A percentile compares a stretch with the other conserved stretches of the same genome.
Evolutionary conservation across 306 rosid genomes (phyloP).

Genomic region (Luffa aegyptiaca): DNA sequence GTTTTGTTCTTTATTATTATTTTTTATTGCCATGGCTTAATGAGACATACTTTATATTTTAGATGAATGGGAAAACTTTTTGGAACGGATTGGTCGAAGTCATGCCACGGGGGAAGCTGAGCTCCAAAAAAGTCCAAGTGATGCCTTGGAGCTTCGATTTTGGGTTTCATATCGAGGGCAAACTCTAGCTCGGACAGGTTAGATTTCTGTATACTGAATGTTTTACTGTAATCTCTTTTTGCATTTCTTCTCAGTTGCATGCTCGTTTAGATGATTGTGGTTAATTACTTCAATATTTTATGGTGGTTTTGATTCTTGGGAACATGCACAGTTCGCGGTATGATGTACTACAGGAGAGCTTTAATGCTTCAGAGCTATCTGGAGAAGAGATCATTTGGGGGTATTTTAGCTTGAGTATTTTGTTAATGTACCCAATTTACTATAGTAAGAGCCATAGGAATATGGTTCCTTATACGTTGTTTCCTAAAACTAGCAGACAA

Average conservation of each 20-base stretch:
- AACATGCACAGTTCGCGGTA: constrained; percentile 75
- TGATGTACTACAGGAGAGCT: constrained; percentile 99
- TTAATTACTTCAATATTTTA: not conserved
- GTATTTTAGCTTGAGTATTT: constrained; percentile 30
- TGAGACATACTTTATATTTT: constrained; percentile 12
- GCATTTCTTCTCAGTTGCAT: not conserved
- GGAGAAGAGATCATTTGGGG: constrained; percentile 71
- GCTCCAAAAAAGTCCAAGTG: constrained; percentile 60
- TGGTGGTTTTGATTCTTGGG: constrained; percentile 15
- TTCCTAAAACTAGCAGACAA: constrained; percentile 30
- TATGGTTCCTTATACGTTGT: not conserved
- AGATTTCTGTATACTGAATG: constrained; percentile 5
- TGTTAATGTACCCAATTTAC: not conserved
- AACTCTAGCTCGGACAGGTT: constrained; percentile 98
- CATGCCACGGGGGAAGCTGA: constrained; percentile 64
- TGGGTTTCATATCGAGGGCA: constrained; percentile 98
- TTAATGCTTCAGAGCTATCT: constrained; percentile 86
- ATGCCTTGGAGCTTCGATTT: constrained; percentile 85
- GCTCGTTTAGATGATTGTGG: not conserved
- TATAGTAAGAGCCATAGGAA: constrained; percentile 3
- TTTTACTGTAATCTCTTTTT: not conserved
- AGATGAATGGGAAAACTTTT: constrained; percentile 95
- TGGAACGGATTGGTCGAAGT: constrained; percentile 79
- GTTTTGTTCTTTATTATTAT: not conserved
- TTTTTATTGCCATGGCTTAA: not conserved